phyloP scores from a whole-genome alignment of 768 basidiomycete species.

The Pisolithus orientalis region DNA sequence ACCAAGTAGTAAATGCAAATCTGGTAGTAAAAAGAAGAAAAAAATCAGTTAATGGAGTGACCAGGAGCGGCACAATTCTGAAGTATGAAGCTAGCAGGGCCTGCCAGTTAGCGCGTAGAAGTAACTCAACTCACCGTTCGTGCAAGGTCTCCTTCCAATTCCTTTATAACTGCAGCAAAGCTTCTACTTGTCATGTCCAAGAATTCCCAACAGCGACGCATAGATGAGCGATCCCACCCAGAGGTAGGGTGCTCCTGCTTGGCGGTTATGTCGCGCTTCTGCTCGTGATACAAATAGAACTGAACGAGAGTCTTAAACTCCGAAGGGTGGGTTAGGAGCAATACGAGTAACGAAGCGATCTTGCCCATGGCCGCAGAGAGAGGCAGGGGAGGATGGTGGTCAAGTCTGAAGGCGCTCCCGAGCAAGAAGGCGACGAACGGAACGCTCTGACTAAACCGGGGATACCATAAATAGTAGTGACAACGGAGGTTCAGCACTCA shows the following conservation, averaged over 20 bases:
- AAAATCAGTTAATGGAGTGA: neutral
- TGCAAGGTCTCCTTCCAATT: conserved; percentile 91
- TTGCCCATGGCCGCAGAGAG: conserved; percentile 40
- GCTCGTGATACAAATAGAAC: conserved; percentile 77
- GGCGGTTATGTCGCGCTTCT: conserved; percentile 75
- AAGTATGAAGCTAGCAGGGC: neutral
- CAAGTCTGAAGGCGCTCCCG: neutral
- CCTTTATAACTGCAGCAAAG: conserved; percentile 92
- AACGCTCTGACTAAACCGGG: neutral
- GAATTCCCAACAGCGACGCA: conserved; percentile 88
- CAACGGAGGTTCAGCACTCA: too few relatives aligned
- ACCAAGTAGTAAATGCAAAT: conserved; percentile 94
- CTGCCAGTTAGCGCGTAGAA: neutral
- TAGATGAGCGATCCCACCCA: conserved; percentile 80
- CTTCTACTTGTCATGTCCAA: conserved; percentile 85
- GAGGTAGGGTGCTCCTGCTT: conserved; percentile 69
- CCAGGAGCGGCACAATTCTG: neutral
- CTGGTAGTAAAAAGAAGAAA: conserved; percentile 34
- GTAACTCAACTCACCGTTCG: conserved; percentile 60
- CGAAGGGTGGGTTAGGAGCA: conserved; percentile 70
- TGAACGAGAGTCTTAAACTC: conserved; percentile 83
- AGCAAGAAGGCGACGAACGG: neutral
- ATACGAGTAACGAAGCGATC: conserved; percentile 49
- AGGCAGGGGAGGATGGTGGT: neutral
- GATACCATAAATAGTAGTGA: conserved; percentile 1